A percentile compares a stretch with the other conserved stretches of the same genome.
phyloP scores from a whole-genome alignment of 208 protist species.

The Strigomonas culicis region DNA sequence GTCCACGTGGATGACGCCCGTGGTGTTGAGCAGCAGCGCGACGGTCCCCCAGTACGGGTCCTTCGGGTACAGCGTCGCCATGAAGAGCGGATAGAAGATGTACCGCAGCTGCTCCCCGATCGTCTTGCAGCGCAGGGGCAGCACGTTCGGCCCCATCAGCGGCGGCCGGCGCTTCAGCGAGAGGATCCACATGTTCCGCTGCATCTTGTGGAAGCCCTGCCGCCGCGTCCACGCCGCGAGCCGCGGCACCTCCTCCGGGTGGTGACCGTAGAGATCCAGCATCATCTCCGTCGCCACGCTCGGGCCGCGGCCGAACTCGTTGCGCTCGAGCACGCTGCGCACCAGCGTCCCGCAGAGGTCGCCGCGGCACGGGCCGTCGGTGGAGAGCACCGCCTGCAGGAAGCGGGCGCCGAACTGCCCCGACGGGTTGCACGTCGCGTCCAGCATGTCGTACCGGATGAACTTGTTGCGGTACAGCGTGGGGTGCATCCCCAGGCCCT shows the following conservation, averaged over 20 bases:
- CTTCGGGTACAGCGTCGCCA: slow-evolving; percentile 93
- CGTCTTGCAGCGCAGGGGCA: slow-evolving; percentile 43
- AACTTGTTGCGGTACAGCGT: slow-evolving; percentile 83
- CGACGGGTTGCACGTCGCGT: slow-evolving; percentile 64
- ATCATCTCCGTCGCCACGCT: slow-evolving; percentile 68
- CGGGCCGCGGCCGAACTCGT: slow-evolving; percentile 62
- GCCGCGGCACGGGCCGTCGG: slow-evolving; percentile 61
- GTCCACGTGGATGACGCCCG: slow-evolving; percentile 93
- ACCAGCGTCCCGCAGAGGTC: slow-evolving; percentile 80
- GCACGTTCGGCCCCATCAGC: slow-evolving; percentile 24
- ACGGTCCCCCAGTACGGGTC: slow-evolving; percentile 86
- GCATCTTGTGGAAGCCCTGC: slow-evolving; percentile 84
- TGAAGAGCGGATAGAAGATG: slow-evolving; percentile 98
- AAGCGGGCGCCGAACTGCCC: slow-evolving; percentile 63
- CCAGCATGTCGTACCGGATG: slow-evolving; percentile 76
- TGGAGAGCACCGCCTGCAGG: slow-evolving; percentile 74
- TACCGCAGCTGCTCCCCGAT: slow-evolving; percentile 84
- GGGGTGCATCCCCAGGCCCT: slow-evolving; percentile 86
- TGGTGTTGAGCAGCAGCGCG: slow-evolving; percentile 91
- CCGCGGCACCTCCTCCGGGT: slow-evolving; percentile 55
- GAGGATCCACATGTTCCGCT: slow-evolving; percentile 71
- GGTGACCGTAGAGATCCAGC: slow-evolving; percentile 66
- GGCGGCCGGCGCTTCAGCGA: slow-evolving; percentile 40
- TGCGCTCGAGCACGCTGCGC: slow-evolving; percentile 70
- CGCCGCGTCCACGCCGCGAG: slow-evolving; percentile 76